phyloP scores from a whole-genome alignment of 2,329 filamentous ascomycete species.

The Botryotinia convoluta region DNA sequence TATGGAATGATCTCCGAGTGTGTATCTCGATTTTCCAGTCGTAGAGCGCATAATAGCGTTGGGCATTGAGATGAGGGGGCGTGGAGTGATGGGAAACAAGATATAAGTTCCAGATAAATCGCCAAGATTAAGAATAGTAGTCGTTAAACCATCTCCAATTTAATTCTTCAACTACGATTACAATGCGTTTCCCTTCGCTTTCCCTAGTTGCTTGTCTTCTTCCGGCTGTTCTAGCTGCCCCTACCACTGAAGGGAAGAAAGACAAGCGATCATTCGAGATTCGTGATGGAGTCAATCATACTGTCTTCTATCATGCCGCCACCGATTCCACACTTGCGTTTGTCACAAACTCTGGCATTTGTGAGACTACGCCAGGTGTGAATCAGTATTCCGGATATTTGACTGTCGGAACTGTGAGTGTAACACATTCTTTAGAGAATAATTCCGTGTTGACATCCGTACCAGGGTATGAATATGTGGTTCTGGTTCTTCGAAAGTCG shows the following conservation, averaged over 20 bases:
- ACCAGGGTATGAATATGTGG: conserved; percentile 31
- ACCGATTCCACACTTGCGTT: conserved; percentile 47
- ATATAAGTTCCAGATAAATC: background rate
- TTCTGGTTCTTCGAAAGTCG: conserved; percentile 59
- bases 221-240: conserved; percentile 26
- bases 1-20: background rate
- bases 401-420: conserved; percentile 41
- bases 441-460: conserved; percentile 20
- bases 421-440: conserved; percentile 30
- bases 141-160: background rate
- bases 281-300: conserved; percentile 43
- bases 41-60: background rate
- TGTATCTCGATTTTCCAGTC: background rate
- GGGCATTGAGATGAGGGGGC: background rate
- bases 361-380: conserved; percentile 50
- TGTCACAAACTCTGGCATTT: conserved; percentile 51
- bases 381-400: conserved; percentile 53
- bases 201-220: conserved; percentile 22
- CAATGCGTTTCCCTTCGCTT: conserved; percentile 24
- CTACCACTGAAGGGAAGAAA: conserved; percentile 13
- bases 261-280: conserved; percentile 39
- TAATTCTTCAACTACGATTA: background rate
- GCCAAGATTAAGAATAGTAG: background rate
- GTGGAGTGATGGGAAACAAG: background rate
- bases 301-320: conserved; percentile 48